A percentile compares a stretch with the other conserved stretches of the same genome.
phyloP scores from a whole-genome alignment of 306 rosid genomes.

The Trifolium dubium region DNA sequence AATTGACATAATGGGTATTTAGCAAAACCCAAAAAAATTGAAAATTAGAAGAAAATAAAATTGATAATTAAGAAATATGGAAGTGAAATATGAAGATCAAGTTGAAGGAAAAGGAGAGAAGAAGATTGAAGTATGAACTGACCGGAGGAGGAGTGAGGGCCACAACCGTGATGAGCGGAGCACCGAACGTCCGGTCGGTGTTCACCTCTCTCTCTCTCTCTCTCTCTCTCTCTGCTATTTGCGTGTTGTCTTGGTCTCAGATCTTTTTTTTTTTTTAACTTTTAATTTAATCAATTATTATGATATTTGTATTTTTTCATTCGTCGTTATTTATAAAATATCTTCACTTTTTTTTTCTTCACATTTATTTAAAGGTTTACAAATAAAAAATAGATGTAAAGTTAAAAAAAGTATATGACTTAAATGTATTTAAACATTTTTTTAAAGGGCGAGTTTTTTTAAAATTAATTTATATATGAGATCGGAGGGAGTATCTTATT shows the following conservation, averaged over 20 bases:
- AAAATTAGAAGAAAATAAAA: neutral
- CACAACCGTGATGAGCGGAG: slow-evolving; percentile 52
- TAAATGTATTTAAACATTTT: too few species aligned
- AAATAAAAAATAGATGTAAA: too few species aligned
- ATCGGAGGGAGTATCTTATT: too few species aligned
- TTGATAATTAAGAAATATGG: neutral
- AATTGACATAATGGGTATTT: slow-evolving; percentile 10
- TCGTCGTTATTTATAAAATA: too few species aligned
- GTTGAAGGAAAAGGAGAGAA: slow-evolving; percentile 12
- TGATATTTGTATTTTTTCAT: too few species aligned
- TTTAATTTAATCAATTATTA: neutral
- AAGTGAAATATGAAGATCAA: slow-evolving; percentile 25
- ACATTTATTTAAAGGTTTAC: too few species aligned
- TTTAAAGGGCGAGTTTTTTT: too few species aligned
- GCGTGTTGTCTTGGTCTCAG: slow-evolving; percentile 27
- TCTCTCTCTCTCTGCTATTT: slow-evolving; percentile 16
- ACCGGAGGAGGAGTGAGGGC: slow-evolving; percentile 38
- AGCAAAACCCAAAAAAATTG: slow-evolving; percentile 11
- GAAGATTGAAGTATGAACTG: slow-evolving; percentile 33
- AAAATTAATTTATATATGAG: too few species aligned
- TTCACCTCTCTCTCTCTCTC: slow-evolving; percentile 36
- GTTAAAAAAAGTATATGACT: too few species aligned
- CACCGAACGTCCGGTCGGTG: slow-evolving; percentile 40
- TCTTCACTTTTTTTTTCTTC: too few species aligned
- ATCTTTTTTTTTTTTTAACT: slow-evolving; percentile 40